Conservation (phyloP, 495 filamentous ascomycete species). For the Aspergillus baeticus region DNA sequence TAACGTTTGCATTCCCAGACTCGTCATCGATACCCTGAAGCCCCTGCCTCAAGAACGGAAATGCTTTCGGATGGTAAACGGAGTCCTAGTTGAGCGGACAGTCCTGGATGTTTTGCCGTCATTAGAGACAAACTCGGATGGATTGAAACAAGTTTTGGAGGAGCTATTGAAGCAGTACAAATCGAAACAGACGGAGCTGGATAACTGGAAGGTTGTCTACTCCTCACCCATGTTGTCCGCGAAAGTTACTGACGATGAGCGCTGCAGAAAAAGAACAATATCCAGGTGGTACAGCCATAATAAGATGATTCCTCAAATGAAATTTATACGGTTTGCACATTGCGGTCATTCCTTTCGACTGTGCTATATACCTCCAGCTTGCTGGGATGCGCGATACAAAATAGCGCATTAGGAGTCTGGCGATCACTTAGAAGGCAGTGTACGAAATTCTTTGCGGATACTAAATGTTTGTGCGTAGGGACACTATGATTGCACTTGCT, state of each 20-base stretch:
- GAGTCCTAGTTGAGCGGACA: conserved; percentile 90
- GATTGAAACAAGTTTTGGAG: conserved; percentile 92
- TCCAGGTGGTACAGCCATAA: conserved; percentile 84
- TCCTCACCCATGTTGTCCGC: conserved; percentile 6
- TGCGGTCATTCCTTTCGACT: background rate
- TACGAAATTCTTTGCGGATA: background rate
- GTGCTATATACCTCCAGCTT: conserved; percentile 8
- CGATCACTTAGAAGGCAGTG: conserved; percentile 3
- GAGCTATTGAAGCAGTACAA: conserved; percentile 97
- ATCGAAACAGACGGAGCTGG: conserved; percentile 88
- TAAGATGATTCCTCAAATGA: conserved; percentile 4
- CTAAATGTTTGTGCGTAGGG: background rate
- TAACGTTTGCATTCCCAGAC: conserved; percentile 47
- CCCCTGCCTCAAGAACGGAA: conserved; percentile 84
- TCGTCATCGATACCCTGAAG: conserved; percentile 90
- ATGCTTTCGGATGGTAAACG: conserved; percentile 98
- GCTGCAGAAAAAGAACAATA: conserved; percentile 93
- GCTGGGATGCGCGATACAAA: conserved; percentile 4
- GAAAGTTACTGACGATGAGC: conserved; percentile 19
- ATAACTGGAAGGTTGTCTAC: conserved; percentile 87
- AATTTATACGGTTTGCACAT: background rate
- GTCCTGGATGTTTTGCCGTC: conserved; percentile 89
- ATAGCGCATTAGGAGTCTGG: conserved; percentile 16
- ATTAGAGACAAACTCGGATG: conserved; percentile 91
- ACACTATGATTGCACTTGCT: too few species aligned